These are phyloP conservation scores for Coemansia sp. DNA, from an alignment of 192 early-diverging fungal species.

Conservation along the genomic window DNA sequence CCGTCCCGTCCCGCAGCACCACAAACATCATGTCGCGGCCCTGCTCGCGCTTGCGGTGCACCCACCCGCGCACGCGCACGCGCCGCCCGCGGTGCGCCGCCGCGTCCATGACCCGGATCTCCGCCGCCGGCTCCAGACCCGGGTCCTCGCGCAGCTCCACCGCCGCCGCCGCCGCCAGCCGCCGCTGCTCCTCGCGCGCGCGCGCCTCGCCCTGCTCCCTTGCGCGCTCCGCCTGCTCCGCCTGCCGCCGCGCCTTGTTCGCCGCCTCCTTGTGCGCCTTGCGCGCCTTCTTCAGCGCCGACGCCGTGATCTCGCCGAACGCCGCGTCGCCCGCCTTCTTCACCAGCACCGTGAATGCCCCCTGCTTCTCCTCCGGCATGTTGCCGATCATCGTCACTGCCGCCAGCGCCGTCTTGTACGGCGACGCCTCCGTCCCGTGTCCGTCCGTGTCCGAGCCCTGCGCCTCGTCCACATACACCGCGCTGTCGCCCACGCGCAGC, in stretches of 20 bases:
- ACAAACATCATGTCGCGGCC: constrained; percentile 97
- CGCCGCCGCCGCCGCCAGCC: constrained; percentile 83
- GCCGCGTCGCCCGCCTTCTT: constrained; percentile 71
- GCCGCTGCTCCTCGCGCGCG: constrained; percentile 71
- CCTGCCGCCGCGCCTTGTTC: constrained; percentile 80
- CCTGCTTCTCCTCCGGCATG: constrained; percentile 42
- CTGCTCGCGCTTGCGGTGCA: constrained; percentile 91
- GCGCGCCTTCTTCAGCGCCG: constrained; percentile 91
- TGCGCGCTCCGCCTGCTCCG: constrained; percentile 67
- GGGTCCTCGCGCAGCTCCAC: constrained; percentile 73
- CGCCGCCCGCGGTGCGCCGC: constrained; percentile 68
- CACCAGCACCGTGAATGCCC: constrained; percentile 59
- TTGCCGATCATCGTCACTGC: constrained; percentile 64
- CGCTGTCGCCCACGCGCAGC: constrained; percentile 31
- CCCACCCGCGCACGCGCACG: constrained; percentile 92
- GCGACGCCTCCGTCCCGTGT: constrained; percentile 66
- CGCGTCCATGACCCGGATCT: constrained; percentile 77
- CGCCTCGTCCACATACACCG: constrained; percentile 72
- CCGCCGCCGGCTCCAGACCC: constrained; percentile 67
- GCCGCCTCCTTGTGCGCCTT: constrained; percentile 62
- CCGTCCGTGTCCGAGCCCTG: constrained; percentile 81
- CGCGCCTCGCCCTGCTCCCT: constrained; percentile 56
- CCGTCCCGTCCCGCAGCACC: constrained; percentile 92
- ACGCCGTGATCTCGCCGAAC: constrained; percentile 75
- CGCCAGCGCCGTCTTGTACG: constrained; percentile 74